Evolutionary conservation across 2,329 filamentous ascomycete genomes (phyloP).

Genomic region (Monilinia vaccinii-corymbosi): DNA sequence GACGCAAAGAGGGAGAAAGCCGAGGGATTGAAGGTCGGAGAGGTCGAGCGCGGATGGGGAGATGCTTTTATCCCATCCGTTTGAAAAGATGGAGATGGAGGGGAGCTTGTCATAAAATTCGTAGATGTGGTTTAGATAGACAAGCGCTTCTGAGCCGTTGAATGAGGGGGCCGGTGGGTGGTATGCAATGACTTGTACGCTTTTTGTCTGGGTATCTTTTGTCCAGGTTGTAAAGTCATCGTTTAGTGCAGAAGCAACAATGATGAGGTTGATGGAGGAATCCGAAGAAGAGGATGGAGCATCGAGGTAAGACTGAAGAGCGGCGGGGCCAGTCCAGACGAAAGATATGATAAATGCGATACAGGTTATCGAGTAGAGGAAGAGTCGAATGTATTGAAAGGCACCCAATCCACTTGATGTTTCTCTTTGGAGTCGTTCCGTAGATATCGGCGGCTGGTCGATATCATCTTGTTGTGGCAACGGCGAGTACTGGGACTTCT

Average conservation of each 20-base stretch:
- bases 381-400: neutral
- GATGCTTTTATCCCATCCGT: neutral
- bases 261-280: neutral
- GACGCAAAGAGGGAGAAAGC: neutral
- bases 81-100: neutral
- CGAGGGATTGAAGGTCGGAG: neutral
- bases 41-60: neutral
- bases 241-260: neutral
- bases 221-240: neutral
- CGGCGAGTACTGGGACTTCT: neutral
- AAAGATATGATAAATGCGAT: slow-evolving; percentile 4
- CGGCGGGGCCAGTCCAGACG: neutral
- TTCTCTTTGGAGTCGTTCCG: neutral
- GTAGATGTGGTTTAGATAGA: neutral
- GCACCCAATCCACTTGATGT: neutral
- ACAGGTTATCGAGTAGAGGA: neutral
- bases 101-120: neutral
- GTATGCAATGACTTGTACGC: neutral
- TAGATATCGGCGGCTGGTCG: neutral
- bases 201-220: neutral
- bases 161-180: too few relatives aligned
- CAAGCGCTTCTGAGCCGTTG: neutral
- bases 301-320: neutral
- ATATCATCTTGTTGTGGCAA: neutral
- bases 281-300: neutral